Base-by-base conservation (phyloP, 805 yeast species). In the Hanseniaspora taiwanica region DNA sequence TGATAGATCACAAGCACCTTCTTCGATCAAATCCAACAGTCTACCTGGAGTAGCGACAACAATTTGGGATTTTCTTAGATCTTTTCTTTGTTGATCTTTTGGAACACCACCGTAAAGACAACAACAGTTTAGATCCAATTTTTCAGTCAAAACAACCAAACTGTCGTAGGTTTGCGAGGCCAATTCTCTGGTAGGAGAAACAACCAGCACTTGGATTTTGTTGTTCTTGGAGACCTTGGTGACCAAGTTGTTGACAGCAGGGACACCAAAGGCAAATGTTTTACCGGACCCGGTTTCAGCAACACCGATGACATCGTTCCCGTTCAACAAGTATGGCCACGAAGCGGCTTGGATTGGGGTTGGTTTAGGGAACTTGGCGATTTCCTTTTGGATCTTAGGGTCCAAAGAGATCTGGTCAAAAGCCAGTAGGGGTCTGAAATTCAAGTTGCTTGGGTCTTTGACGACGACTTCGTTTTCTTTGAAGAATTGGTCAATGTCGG, bases 41-140 rank as follows among this genome's bases (percentile, higher is more conserved):
- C 99, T 76, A 49, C 99, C 99, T n/a, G 98, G 98, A 3, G 98
- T 91, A 24, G 97, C 98, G 51, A 91, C 83, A 17, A 89, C 89
- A 45, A 85, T 76, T 49, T 82, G 79, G 20, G 86, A 76, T 37
- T 59, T 71, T 48, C 66, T 70, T 47, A 89, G 65, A 40, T 76
- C 75, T 39, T 63, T 66, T 58, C 89, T 75, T 65, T 91, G 99
- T 46, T 81, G 93, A 43, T 83, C 89, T 58, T 91, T 91, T 51
- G 95, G 81, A 43, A 91, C 98, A 64, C 99, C 99, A 49, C 99
- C 99, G 53, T 91, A 91, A 14, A 89, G 70, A 60, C 96, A 86
- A 39, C 81, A 83, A 54, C 89, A 79, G 42, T 76, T 66, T 42
- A 87, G 56, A 8, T 74, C 72, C 36, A 76, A 72, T 34, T 70